Percentiles rank a stretch among this genome's conserved stretches.
phyloP scores from a whole-genome alignment of 139 green algal genomes.

The Tetratostichococcus sp. region DNA sequence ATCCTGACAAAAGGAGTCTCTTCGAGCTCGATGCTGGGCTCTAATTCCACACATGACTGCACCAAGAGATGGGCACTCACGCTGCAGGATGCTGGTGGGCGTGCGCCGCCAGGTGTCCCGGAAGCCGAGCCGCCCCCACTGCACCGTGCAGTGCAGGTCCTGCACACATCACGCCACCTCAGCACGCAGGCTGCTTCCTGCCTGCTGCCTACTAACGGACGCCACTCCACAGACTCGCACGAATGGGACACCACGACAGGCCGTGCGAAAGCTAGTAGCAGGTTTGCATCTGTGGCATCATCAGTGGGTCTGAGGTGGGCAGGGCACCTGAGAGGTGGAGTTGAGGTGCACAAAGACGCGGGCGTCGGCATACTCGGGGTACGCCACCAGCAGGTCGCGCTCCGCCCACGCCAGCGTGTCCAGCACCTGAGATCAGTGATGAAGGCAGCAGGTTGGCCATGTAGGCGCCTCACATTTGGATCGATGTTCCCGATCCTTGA shows the following conservation, averaged over 20 bases:
- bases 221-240: too few relatives aligned
- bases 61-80: too few relatives aligned
- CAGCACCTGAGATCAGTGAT: slow-evolving; percentile 50
- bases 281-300: too few relatives aligned
- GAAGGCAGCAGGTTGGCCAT: background rate
- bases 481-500: too few relatives aligned
- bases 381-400: slow-evolving; percentile 37
- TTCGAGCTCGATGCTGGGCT: too few relatives aligned
- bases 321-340: slow-evolving; percentile 43
- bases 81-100: background rate
- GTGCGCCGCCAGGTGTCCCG: slow-evolving; percentile 42
- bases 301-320: too few relatives aligned
- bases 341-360: slow-evolving; percentile 76
- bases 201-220: background rate
- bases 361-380: slow-evolving; percentile 39
- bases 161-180: background rate
- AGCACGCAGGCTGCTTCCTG: background rate
- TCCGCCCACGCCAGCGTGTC: slow-evolving; percentile 76
- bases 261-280: too few relatives aligned
- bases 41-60: too few relatives aligned
- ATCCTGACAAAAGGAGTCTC: too few relatives aligned
- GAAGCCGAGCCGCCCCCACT: slow-evolving; percentile 62
- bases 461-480: too few relatives aligned
- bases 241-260: too few relatives aligned
- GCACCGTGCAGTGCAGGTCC: slow-evolving; percentile 56